Evolutionary conservation across 2,329 filamentous ascomycete genomes (phyloP).

Genomic region (Hypoxylon sp.): DNA sequence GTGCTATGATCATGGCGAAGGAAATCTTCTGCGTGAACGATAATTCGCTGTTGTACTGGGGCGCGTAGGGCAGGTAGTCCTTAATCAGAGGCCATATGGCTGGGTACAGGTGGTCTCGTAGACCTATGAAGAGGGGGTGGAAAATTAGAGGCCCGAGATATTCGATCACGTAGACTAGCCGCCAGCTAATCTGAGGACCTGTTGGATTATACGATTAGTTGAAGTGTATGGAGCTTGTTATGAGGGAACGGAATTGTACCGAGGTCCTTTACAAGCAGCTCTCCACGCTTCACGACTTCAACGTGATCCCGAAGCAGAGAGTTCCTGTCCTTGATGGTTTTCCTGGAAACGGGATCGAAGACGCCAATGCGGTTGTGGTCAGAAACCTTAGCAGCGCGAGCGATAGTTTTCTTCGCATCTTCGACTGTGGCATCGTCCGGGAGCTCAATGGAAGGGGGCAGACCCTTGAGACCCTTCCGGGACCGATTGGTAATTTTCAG

Average conservation of each 20-base stretch:
- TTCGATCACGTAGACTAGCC: slow-evolving; percentile 94
- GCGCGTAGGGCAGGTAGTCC: slow-evolving; percentile 58
- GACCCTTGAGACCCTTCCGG: slow-evolving; percentile 62
- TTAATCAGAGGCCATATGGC: slow-evolving; percentile 61
- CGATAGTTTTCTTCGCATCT: slow-evolving; percentile 70
- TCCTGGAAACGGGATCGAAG: slow-evolving; percentile 72
- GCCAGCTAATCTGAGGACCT: slow-evolving; percentile 94
- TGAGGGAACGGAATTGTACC: slow-evolving; percentile 67
- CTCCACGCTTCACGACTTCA: slow-evolving; percentile 64
- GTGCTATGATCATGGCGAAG: slow-evolving; percentile 80
- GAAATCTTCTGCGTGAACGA: slow-evolving; percentile 79
- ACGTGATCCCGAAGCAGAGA: slow-evolving; percentile 66
- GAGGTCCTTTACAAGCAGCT: slow-evolving; percentile 91
- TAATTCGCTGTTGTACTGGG: slow-evolving; percentile 63
- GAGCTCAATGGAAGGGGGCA: slow-evolving; percentile 67
- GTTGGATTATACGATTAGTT: slow-evolving; percentile 43
- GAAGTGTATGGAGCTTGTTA: slow-evolving; percentile 7
- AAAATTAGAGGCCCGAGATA: slow-evolving; percentile 93
- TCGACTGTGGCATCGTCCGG: slow-evolving; percentile 69
- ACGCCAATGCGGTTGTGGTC: slow-evolving; percentile 75
- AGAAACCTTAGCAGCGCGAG: slow-evolving; percentile 64
- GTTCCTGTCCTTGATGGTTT: slow-evolving; percentile 74
- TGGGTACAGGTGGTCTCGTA: slow-evolving; percentile 81
- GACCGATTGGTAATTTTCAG: slow-evolving; percentile 53
- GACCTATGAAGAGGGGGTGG: slow-evolving; percentile 80